Evolutionary conservation across 345 rosid genomes (phyloP), one percentile per base, ranked within the genome.

Genomic region (Litchi chinensis): DNA sequence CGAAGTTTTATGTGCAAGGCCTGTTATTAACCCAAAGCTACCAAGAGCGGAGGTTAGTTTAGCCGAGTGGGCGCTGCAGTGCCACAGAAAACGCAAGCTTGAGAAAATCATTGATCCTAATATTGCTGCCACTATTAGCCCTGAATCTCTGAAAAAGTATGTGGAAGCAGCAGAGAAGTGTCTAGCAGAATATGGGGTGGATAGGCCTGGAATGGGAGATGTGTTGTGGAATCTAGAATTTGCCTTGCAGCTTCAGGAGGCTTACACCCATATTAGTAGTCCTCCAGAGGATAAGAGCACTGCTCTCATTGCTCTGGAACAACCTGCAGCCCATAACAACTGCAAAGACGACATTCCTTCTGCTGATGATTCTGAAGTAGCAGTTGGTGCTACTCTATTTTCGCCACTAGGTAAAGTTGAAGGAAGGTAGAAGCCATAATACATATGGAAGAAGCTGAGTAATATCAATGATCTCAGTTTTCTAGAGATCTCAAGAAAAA

Each of bases 91-190:
- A 48, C 91, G 92, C 13, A 73, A 79, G 79, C 78, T 95, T 65
- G 90, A 90, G 77, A 88, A 83, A 70, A 88, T 92, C 40, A 86
- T 95, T 6, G 98, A 93, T 70, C 90, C 94, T 2, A 72, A 79
- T 24, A 88, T 92, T 3, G 85, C 79, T 7, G 91, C 83, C 16
- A 87, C 80, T 16, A 89, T 89, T 0, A 80, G 83, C 75, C 77
- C 83, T 68, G 92, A 83, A 16, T 92, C 97, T 2, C 66, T 92
- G 78, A 87, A 82, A 65, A 91, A 92, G 68, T 92, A 76, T 8
- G 90, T 87, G 22, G 97, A 93, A 85, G 93, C 95, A 5, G 97
- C 94, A 1, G 93, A 92, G 89, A 93, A 95, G 83, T 95, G 98
- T 72, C 83, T 95, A 74, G 93, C 94, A 0, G 95, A 95, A 82